Evolutionary conservation across 2,329 filamentous ascomycete species (phyloP).

Genomic region (Grosmannia serpens): DNA sequence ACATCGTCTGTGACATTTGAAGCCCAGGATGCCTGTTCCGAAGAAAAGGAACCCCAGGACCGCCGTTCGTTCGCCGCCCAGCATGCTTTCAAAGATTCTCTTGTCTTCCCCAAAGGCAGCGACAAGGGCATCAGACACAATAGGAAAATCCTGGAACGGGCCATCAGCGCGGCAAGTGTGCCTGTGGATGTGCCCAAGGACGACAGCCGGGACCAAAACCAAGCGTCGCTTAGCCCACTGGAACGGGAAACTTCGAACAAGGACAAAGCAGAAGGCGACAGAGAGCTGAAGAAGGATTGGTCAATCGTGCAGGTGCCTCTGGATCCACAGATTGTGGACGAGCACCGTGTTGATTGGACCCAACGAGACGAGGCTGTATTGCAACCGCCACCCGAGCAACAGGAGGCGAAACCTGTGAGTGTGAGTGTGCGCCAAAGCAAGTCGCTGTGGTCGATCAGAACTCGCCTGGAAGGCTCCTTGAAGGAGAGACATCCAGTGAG

Average conservation of each 20-base stretch:
- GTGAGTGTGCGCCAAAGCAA: constrained; percentile 20
- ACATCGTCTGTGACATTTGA: no score
- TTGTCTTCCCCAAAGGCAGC: background rate
- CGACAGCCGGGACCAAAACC: background rate
- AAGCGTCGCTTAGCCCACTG: background rate
- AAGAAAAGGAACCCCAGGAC: background rate
- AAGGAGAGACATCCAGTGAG: constrained; percentile 7
- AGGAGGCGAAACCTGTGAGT: background rate
- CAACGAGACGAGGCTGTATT: constrained; percentile 37
- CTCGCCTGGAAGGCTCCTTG: constrained; percentile 20
- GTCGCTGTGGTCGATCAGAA: constrained; percentile 37
- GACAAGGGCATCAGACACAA: background rate
- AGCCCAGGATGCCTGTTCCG: background rate
- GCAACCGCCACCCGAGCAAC: background rate
- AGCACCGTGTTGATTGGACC: constrained; percentile 44
- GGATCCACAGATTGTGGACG: constrained; percentile 14
- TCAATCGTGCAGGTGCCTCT: background rate
- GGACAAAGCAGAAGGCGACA: background rate
- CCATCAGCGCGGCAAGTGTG: background rate
- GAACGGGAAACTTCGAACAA: background rate
- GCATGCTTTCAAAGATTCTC: background rate
- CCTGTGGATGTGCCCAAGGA: background rate
- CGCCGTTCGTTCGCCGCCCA: background rate
- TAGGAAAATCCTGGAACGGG: background rate
- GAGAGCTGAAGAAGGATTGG: background rate